phyloP scores from a whole-genome alignment of 2,329 filamentous ascomycete species.

The Graphiopsis chlorocephala region DNA sequence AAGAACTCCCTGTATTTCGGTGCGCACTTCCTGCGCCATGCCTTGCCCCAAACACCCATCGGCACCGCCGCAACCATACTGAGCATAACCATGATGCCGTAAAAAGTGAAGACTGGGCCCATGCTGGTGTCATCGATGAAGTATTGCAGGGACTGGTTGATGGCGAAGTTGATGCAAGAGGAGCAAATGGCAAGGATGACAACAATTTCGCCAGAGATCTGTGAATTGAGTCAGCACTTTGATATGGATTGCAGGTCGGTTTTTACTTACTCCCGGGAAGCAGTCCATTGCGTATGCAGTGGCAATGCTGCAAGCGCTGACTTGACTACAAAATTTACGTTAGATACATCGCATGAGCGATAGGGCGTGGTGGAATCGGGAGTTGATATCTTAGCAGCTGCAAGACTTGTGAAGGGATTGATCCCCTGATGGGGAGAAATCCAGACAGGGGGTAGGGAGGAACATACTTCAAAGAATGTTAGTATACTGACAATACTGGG shows the following conservation, averaged over 20 bases:
- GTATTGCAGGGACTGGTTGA: slow-evolving; percentile 36
- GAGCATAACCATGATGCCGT: slow-evolving; percentile 33
- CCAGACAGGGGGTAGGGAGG: background rate
- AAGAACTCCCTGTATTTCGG: slow-evolving; percentile 19
- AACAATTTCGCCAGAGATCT: slow-evolving; percentile 23
- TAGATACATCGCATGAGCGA: too few relatives aligned
- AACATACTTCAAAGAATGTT: background rate
- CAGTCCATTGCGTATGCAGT: slow-evolving; percentile 41
- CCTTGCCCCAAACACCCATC: slow-evolving; percentile 36
- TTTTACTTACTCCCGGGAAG: slow-evolving; percentile 17
- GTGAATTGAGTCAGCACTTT: background rate
- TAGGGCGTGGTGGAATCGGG: too few relatives aligned
- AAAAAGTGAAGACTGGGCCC: slow-evolving; percentile 36
- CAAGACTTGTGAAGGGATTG: too few relatives aligned
- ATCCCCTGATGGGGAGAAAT: too few relatives aligned
- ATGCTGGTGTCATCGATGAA: slow-evolving; percentile 37
- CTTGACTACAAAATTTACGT: too few relatives aligned
- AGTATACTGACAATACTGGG: background rate
- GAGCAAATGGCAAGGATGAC: slow-evolving; percentile 27
- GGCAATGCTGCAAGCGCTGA: slow-evolving; percentile 37
- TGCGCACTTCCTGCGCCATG: slow-evolving; percentile 29
- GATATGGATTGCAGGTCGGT: too few relatives aligned
- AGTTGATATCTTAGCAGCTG: too few relatives aligned
- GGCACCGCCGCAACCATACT: slow-evolving; percentile 30
- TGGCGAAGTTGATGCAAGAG: slow-evolving; percentile 21